A percentile compares a stretch with the other conserved stretches of the same genome.
Evolutionary conservation across 768 basidiomycete genomes (phyloP).

Genomic region (Rhizopogon rudus): DNA sequence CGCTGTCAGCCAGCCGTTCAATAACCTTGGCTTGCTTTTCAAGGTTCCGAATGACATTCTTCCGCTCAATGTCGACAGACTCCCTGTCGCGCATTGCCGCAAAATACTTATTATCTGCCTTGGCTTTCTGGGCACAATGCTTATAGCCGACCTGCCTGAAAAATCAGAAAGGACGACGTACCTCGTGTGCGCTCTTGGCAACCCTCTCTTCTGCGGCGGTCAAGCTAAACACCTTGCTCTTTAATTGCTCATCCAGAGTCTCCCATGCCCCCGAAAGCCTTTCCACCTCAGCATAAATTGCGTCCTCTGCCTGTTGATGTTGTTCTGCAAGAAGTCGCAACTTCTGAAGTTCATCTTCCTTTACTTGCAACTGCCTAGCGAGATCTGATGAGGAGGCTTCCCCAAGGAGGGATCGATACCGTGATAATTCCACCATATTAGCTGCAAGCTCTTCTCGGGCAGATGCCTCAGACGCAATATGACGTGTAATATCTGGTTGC

Average conservation of each 20-base stretch:
- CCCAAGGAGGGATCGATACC: conserved; percentile 64
- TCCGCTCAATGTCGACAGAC: conserved; percentile 70
- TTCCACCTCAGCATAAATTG: conserved; percentile 82
- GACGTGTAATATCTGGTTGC: conserved; percentile 48
- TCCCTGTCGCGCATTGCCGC: conserved; percentile 88
- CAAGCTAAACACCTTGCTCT: conserved; percentile 85
- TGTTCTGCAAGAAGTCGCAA: conserved; percentile 62
- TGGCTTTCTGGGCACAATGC: conserved; percentile 66
- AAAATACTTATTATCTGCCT: conserved; percentile 93
- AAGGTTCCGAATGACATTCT: conserved; percentile 49
- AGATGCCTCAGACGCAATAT: conserved; percentile 46
- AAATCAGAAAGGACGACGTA: conserved; percentile 28
- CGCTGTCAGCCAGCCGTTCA: conserved; percentile 59
- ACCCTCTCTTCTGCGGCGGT: conserved; percentile 67
- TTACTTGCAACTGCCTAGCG: conserved; percentile 49
- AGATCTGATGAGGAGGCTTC: conserved; percentile 54
- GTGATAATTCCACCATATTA: conserved; percentile 44
- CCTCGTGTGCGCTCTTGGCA: conserved; percentile 62
- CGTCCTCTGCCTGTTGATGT: conserved; percentile 61
- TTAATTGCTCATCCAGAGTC: conserved; percentile 69
- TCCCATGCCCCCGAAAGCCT: conserved; percentile 87
- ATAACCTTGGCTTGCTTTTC: conserved; percentile 61
- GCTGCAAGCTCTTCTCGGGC: conserved; percentile 44
- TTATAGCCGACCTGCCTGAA: not conserved
- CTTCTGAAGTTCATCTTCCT: conserved; percentile 62